These are phyloP conservation scores for Besnoitia besnoiti DNA, from an alignment of 169 alveolate genomes.

Conservation along the genomic window DNA sequence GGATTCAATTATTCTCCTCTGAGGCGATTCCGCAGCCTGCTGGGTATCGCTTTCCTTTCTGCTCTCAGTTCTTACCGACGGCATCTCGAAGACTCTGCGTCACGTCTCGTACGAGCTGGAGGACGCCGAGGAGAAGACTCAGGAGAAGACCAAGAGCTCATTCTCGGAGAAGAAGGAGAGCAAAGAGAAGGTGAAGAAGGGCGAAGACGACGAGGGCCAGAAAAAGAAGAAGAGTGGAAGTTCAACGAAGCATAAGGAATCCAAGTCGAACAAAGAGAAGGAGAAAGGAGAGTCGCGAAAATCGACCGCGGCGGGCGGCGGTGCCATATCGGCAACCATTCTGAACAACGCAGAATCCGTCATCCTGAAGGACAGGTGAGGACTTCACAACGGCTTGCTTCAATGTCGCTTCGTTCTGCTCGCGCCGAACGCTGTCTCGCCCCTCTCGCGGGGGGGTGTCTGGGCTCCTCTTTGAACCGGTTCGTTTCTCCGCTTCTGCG, in stretches of 20 bases:
- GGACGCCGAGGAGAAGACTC: slow-evolving; percentile 54
- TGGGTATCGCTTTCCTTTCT: too few species aligned
- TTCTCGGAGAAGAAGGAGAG: neutral
- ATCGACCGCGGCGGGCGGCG: neutral
- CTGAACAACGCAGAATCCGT: slow-evolving; percentile 47
- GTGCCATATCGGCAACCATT: slow-evolving; percentile 44
- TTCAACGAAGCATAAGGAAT: neutral
- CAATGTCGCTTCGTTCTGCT: too few species aligned
- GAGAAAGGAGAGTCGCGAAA: neutral
- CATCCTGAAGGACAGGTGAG: slow-evolving; percentile 43
- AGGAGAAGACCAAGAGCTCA: neutral
- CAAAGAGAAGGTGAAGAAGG: neutral
- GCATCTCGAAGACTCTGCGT: neutral
- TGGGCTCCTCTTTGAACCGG: too few species aligned
- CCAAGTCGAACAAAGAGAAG: neutral
- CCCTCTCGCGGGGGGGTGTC: too few species aligned
- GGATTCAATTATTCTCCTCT: neutral
- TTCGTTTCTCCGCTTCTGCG: too few species aligned
- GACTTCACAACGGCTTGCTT: too few species aligned
- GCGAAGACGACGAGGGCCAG: neutral
- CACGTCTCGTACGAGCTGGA: slow-evolving; percentile 58
- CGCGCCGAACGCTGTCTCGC: too few species aligned
- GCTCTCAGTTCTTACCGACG: slow-evolving; percentile 51
- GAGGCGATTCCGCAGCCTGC: too few species aligned
- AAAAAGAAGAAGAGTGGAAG: slow-evolving; percentile 12